phyloP scores from a whole-genome alignment of 768 basidiomycete species.

The Dentipellis sp. region DNA sequence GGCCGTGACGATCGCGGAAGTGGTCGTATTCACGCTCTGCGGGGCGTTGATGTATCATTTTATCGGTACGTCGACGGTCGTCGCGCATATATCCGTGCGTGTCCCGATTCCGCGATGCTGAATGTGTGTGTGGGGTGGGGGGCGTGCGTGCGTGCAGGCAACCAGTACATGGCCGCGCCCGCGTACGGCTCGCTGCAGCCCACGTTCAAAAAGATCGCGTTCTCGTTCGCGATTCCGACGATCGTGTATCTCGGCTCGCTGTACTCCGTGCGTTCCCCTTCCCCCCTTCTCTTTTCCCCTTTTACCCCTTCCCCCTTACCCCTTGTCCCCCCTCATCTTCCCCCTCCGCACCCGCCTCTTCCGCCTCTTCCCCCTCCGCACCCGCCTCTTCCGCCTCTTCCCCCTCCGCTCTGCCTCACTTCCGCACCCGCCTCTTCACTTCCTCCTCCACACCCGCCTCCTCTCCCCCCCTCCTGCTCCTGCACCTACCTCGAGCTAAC shows the following conservation, averaged over 20 bases:
- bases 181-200: slow-evolving; percentile 31
- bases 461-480: background rate
- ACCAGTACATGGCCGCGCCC: slow-evolving; percentile 36
- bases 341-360: too few species aligned
- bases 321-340: too few species aligned
- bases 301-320: too few species aligned
- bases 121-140: too few species aligned
- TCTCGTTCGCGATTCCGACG: slow-evolving; percentile 37
- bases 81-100: background rate
- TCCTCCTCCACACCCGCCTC: too few species aligned
- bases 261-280: slow-evolving; percentile 26
- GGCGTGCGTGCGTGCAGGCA: slow-evolving; percentile 18
- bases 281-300: background rate
- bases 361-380: too few species aligned
- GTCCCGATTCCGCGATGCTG: background rate
- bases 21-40: slow-evolving; percentile 33
- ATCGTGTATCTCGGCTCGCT: slow-evolving; percentile 36
- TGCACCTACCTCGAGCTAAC: background rate
- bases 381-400: too few species aligned
- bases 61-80: slow-evolving; percentile 13
- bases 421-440: too few species aligned
- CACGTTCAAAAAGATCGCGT: slow-evolving; percentile 32
- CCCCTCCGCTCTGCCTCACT: too few species aligned
- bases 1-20: slow-evolving; percentile 34
- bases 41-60: slow-evolving; percentile 36